Evolutionary conservation across 2,329 filamentous ascomycete species (phyloP).

Genomic region (Alternaria brassicicola): DNA sequence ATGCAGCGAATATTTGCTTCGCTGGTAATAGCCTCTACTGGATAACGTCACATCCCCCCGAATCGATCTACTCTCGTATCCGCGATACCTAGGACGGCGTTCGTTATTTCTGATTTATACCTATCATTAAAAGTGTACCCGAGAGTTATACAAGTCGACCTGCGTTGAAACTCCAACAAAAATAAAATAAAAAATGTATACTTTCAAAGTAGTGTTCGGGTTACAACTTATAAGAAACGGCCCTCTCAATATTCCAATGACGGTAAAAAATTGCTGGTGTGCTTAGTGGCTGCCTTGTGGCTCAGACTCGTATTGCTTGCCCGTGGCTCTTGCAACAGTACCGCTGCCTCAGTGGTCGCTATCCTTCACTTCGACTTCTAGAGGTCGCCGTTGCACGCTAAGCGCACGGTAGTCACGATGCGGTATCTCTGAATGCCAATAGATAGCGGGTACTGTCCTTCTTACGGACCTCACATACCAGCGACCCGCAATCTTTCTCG

Average conservation of each 20-base stretch:
- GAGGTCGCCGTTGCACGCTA: neutral
- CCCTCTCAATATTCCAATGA: neutral
- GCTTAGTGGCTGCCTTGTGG: neutral
- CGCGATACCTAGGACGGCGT: too few species aligned
- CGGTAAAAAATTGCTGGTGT: neutral
- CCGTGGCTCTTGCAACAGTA: neutral
- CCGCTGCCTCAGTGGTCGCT: neutral
- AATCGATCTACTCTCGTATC: too few species aligned
- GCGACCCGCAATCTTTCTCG: neutral
- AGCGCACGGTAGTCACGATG: neutral
- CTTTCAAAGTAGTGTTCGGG: neutral
- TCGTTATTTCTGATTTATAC: too few species aligned
- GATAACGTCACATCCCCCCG: neutral
- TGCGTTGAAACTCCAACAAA: too few species aligned
- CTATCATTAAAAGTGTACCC: too few species aligned
- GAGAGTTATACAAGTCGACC: too few species aligned
- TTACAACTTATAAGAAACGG: neutral
- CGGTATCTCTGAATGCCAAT: neutral
- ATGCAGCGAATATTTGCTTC: neutral
- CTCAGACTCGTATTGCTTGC: neutral
- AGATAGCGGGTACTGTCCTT: neutral
- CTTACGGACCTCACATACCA: neutral
- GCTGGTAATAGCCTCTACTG: neutral
- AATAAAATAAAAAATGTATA: too few species aligned
- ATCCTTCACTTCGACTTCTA: conserved; percentile 4